Evolutionary conservation across 352 stramenopile species (phyloP), one percentile per base, ranked within the genome.

Genomic region (Pythium graminicola): DNA sequence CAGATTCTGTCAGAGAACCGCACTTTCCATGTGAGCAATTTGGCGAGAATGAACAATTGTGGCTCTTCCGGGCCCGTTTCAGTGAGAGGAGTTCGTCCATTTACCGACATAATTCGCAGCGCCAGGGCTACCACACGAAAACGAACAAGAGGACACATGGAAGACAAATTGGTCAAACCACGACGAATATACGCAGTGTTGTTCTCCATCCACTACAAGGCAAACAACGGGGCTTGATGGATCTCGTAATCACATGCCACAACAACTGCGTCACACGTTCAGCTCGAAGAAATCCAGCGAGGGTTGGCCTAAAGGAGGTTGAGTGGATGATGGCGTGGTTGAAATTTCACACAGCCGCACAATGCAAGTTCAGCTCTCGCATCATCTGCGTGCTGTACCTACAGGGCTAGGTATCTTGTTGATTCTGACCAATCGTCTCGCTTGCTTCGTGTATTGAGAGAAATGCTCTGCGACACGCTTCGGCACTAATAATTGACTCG

Each of bases 1-100:
- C 54, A 50, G 47, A 62, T 62, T 62, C 54, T 62, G 54, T 62
- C 54, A 62, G 45, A n/a, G 29, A 20, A 24, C 23, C 46, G 54
- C 27, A 45, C 53, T 49, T 61, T 62, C 49, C 54, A 56, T 55
- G 46, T 40, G 46, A 56, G 28, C 49, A 31, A 52, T 32, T 51
- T 32, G 20, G 26, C 47, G 33, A 40, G 17, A 39, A 39, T 31
- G 26, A 28, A 36, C 22, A 40, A 14, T 35, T 50, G 48, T 52
- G 32, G 38, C 45, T 59, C 43, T 41, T 52, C 35, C 47, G 13
- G 22, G 11, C 29, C 27, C 43, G 39, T 61, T 61, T 61, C 53
- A 61, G 44, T 61, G 53, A 46, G 44, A 50, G 43, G 35, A 41
- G 33, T 38, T 32, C 26, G 27, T 29, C n/a, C 26, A 19, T 14